Evolutionary conservation across 23 red algal genomes (phyloP).

Genomic region (Chondrus crispus): DNA sequence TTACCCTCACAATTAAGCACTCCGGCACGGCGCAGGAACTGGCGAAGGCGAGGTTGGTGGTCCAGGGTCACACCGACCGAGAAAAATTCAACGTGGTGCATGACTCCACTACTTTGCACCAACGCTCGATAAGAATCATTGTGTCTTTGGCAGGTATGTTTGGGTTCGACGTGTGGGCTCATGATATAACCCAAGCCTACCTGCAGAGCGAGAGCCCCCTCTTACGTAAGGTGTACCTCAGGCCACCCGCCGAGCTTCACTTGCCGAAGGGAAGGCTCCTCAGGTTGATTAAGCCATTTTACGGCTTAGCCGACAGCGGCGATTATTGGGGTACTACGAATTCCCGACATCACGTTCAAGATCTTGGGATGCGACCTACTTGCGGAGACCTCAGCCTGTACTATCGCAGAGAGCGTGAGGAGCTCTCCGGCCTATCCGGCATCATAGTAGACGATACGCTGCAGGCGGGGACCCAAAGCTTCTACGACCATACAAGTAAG

Average conservation of each 20-base stretch:
- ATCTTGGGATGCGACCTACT: neutral
- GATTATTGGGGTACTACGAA: neutral
- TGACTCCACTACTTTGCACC: neutral
- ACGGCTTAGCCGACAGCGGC: neutral
- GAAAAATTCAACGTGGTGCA: conserved; percentile 2
- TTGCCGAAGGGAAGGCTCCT: neutral
- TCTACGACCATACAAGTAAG: neutral
- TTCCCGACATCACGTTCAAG: neutral
- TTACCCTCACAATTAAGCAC: neutral
- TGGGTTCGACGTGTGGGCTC: neutral
- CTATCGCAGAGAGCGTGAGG: neutral
- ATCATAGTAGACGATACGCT: neutral
- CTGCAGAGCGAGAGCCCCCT: neutral
- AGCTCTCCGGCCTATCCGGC: neutral
- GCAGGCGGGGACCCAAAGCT: neutral
- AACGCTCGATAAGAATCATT: neutral
- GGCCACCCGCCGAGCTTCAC: neutral
- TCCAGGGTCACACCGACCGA: conserved; percentile 11
- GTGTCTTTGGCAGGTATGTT: neutral
- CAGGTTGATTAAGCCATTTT: neutral
- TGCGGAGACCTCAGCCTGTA: neutral
- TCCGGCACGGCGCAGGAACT: neutral
- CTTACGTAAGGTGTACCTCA: neutral
- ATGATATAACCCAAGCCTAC: conserved; percentile 29
- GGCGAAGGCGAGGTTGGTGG: conserved; percentile 7